phyloP scores from a whole-genome alignment of 129 eudicot genomes.

The Artemisia annua region DNA sequence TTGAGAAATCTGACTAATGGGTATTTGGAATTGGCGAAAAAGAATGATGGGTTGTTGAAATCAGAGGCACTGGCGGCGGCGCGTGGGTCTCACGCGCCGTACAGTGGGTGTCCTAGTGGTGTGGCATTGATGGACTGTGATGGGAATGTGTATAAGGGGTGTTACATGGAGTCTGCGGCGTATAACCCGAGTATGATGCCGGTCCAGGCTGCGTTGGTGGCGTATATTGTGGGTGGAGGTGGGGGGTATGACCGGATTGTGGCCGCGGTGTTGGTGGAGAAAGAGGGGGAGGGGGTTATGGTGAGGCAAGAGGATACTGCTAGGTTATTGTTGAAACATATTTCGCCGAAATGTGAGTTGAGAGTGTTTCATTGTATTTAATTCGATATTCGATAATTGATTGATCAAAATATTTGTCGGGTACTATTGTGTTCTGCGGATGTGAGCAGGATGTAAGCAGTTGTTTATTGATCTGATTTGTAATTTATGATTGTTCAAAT shows the following conservation, averaged over 20 bases:
- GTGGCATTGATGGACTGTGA: conserved; percentile 76
- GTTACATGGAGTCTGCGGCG: conserved; percentile 82
- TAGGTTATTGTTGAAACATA: conserved; percentile 50
- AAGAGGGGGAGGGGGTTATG: conserved; percentile 47
- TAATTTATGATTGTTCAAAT: background rate
- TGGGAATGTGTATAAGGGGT: conserved; percentile 67
- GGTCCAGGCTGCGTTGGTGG: conserved; percentile 90
- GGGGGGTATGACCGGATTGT: conserved; percentile 64
- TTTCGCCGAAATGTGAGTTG: conserved; percentile 74
- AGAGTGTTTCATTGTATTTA: conserved; percentile 45
- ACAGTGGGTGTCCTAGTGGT: conserved; percentile 86
- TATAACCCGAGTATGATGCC: conserved; percentile 92
- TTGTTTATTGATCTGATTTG: conserved; percentile 23
- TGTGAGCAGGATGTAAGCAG: background rate
- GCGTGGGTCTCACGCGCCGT: conserved; percentile 74
- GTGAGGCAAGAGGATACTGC: conserved; percentile 89
- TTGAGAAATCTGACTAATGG: conserved; percentile 32
- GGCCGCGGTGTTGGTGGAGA: conserved; percentile 85
- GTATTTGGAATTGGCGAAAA: conserved; percentile 19
- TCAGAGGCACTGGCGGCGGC: conserved; percentile 64
- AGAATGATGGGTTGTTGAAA: conserved; percentile 32
- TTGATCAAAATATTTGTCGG: conserved; percentile 23
- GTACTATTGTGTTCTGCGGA: background rate
- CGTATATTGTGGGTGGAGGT: conserved; percentile 67
- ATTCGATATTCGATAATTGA: conserved; percentile 29